These are phyloP conservation scores for Pneumocystis canis DNA, from an alignment of 1,139 yeast genomes.

Conservation along the genomic window DNA sequence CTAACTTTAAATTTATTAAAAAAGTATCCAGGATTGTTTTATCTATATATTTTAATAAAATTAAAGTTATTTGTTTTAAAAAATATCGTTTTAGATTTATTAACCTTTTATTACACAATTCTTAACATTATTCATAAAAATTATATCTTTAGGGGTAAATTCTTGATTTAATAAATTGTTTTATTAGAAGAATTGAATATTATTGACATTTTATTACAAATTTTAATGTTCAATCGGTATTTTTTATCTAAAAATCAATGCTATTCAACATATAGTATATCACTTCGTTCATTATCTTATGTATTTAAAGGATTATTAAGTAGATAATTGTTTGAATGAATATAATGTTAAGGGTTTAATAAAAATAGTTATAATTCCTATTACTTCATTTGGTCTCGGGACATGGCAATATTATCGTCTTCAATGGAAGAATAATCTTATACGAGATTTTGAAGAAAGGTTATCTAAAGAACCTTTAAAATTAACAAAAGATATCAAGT, in stretches of 20 bases:
- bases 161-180: not conserved
- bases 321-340: conserved; percentile 14
- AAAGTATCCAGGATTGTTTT: no score
- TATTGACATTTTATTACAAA: not conserved
- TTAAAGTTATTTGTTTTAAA: no score
- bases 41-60: no score
- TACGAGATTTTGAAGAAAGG: conserved; percentile 69
- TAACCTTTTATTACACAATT: no score
- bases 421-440: conserved; percentile 76
- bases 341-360: not conserved
- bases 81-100: no score
- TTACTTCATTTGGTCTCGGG: conserved; percentile 71
- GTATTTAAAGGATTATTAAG: not conserved
- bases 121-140: no score
- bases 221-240: not conserved
- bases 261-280: not conserved
- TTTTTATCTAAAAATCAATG: not conserved
- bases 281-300: not conserved
- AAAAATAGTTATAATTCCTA: conserved; percentile 56
- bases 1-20: no score
- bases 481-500: conserved; percentile 35
- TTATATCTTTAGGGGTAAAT: not conserved
- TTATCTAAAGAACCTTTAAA: conserved; percentile 58
- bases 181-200: not conserved
- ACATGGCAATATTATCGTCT: conserved; percentile 85